Evolutionary conservation across 495 filamentous ascomycete genomes (phyloP).

Genomic region (Penicillium daleae): DNA sequence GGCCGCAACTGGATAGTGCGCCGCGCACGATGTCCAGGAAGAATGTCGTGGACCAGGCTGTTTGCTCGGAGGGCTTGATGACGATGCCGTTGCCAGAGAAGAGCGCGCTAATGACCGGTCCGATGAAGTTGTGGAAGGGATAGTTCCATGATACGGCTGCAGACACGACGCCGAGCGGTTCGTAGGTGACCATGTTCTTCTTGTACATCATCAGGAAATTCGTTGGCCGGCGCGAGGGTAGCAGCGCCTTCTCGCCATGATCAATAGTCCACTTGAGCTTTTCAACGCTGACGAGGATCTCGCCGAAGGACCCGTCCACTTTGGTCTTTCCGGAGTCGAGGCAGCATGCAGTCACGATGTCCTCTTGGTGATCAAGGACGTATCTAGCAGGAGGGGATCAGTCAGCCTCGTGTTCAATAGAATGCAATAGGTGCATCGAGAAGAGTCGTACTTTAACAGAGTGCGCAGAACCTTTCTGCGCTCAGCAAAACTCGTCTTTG

Average conservation of each 20-base stretch:
- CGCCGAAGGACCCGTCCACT: constrained; percentile 89
- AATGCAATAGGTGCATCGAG: not conserved
- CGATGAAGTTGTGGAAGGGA: constrained; percentile 92
- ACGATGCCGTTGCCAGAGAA: constrained; percentile 93
- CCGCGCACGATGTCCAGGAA: constrained; percentile 77
- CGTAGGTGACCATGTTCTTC: constrained; percentile 85
- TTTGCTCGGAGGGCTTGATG: constrained; percentile 91
- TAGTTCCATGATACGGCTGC: constrained; percentile 98
- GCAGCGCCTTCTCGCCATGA: constrained; percentile 84
- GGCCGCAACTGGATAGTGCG: constrained; percentile 80
- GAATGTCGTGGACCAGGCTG: constrained; percentile 84
- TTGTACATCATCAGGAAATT: constrained; percentile 97
- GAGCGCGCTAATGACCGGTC: constrained; percentile 85
- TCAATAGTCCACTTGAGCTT: constrained; percentile 93
- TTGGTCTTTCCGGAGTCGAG: constrained; percentile 97
- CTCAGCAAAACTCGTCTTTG: constrained; percentile 74
- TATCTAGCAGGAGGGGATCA: constrained; percentile 47
- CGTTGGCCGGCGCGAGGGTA: constrained; percentile 69
- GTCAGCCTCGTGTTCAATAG: not conserved
- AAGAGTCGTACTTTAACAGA: constrained; percentile 65
- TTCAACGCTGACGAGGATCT: constrained; percentile 90
- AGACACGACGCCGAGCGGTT: constrained; percentile 89
- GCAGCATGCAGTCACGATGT: constrained; percentile 83
- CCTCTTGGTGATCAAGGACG: constrained; percentile 86
- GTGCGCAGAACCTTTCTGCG: constrained; percentile 80